Base-by-base conservation (phyloP, 2,329 filamentous ascomycete species). In the Chaetomiaceae sp. region DNA sequence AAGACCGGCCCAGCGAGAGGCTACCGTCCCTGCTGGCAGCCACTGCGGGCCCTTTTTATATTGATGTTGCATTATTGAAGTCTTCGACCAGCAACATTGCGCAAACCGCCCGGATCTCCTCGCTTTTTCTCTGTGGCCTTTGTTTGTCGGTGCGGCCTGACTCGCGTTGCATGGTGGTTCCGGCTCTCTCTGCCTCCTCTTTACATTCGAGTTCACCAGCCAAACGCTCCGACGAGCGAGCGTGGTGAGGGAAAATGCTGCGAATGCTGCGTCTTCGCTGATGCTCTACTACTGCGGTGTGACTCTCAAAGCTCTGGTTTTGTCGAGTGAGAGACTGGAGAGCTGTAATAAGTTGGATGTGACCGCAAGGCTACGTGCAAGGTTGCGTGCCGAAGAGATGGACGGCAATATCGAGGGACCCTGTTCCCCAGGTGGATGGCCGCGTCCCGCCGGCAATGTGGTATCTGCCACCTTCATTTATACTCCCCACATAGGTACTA, bases 401-500 rank as follows among this genome's bases (percentile, higher is more conserved):
- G 47, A 51, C 34, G 47, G 45, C 34, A 51, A 53, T 51, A 52
- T 52, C n/a, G 37, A 35, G 49, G 48, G 17, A 27, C n/a, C 29
- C 27, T 36, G 29, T 50, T 9, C 34, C 22, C n/a, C 37, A 42
- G 29, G 37, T 24, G 39, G 47, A 26, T 39, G 35, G 47, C 38
- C 35, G 41, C 44, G 30, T 49, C 17, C 24, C 48, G 46, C 45
- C 49, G 47, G 38, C 39, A 51, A 44, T 45, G 55, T 55, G 49
- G 45, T 45, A 56, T 56, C 33, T 32, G 37, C 38, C 35, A 40
- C 43, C 30, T 51, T 55, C 45, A 52, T 54, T 51, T 56, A 56
- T 56, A 53, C 45, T 45, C n/a, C 34, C 48, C 39, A 36, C 24
- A 17, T 50, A n/a, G n/a, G n/a, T n/a, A 45, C 38, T 42, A 47